Base-by-base conservation (phyloP, 1,139 yeast species). In the Debaryomyces udenii region DNA sequence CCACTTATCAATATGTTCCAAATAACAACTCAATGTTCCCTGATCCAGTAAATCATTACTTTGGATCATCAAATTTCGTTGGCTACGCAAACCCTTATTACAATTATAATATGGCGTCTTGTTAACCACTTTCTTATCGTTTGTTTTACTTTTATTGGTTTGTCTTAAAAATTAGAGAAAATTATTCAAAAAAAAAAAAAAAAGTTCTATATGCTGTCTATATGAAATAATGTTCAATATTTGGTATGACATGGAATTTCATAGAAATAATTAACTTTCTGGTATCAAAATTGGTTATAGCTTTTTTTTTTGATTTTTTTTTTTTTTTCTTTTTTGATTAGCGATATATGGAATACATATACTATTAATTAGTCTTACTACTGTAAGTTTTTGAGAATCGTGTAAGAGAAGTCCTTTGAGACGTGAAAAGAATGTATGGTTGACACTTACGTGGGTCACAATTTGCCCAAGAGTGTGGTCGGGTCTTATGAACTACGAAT, bases 71-170 rank as follows among this genome's bases (percentile, higher is more conserved):
- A 30, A 56, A 53, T 42, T 65, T 58, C 48, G 68, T 65, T 33
- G 72, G 74, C n/a, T 69, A 67, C 46, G 51, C 69, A 20, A 69
- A 69, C 44, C 74, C 74, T 14, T 69, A 66, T 49, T 68, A 65
- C 49, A 56, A 58, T 27, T 64, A 59, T 41, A 62, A 60, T 50
- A 59, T 65, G 64, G 66, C 70, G 33, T 56, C 67, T 20, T 66
- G 70, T 48, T 65, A 52, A 47, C 13, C 16, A 14, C 15, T 26
- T 31, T 27, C 28, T n/a, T 20, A 24, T 34, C 29, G 37, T 34
- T 26, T 24, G 16, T 13, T 34, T 34, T 24, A 26, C 7, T 26
- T 33, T 34, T 17, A 34, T 22, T 34, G 18, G 30, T 23, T 31
- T 15, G 20, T 29, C 5, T 27, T 22, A 22, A 28, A 23, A 26